A percentile compares a stretch with the other conserved stretches of the same genome.
phyloP scores from a whole-genome alignment of 2,329 filamentous ascomycete genomes.

The Penicillium sp. region DNA sequence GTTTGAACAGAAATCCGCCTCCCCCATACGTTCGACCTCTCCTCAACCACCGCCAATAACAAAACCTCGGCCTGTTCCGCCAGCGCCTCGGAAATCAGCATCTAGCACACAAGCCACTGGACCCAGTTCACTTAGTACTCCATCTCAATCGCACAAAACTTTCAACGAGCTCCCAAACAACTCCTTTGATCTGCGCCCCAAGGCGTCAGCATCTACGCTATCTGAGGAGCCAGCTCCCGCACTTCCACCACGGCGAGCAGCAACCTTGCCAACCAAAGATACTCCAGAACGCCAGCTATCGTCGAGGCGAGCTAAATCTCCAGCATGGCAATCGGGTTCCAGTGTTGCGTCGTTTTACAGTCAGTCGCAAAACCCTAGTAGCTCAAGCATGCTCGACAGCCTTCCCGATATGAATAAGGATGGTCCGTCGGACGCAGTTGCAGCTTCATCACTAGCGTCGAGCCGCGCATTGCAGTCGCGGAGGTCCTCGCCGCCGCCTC shows the following conservation, averaged over 20 bases:
- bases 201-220: constrained; percentile 18
- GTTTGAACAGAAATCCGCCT: constrained; percentile 20
- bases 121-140: constrained; percentile 3
- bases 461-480: constrained; percentile 45
- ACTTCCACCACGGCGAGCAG: constrained; percentile 32
- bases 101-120: background rate
- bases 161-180: constrained; percentile 17
- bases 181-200: constrained; percentile 23
- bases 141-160: background rate
- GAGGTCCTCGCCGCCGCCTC: constrained; percentile 43
- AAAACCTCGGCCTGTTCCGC: constrained; percentile 26
- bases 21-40: constrained; percentile 13
- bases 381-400: constrained; percentile 29
- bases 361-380: constrained; percentile 31
- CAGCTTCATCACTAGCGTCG: constrained; percentile 54
- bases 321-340: constrained; percentile 29
- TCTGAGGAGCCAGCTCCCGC: constrained; percentile 29
- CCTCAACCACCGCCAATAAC: constrained; percentile 12
- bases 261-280: constrained; percentile 8
- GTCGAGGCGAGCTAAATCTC: constrained; percentile 17
- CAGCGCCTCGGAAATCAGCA: constrained; percentile 21
- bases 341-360: constrained; percentile 34
- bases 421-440: constrained; percentile 51
- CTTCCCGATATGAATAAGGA: constrained; percentile 38
- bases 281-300: constrained; percentile 15